phyloP scores from a whole-genome alignment of 805 yeast genomes.

The Barnettozyma salicaria region DNA sequence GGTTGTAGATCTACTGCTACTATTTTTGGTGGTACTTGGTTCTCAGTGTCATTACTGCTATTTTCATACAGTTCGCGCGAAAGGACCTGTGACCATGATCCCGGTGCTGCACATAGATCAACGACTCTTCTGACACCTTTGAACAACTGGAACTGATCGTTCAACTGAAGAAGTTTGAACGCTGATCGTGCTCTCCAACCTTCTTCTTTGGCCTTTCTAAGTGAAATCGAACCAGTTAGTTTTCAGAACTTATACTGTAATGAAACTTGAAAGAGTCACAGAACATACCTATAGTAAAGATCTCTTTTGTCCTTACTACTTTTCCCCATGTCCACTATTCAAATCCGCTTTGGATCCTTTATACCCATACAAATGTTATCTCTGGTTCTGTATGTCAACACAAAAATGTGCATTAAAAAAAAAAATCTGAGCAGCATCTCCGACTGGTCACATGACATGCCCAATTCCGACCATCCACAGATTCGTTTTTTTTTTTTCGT shows the following conservation, averaged over 20 bases:
- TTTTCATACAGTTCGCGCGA: slow-evolving; percentile 57
- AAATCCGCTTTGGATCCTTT: too few species aligned
- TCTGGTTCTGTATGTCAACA: too few species aligned
- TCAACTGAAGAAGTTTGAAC: slow-evolving; percentile 82
- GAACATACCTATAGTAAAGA: slow-evolving; percentile 52
- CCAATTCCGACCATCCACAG: too few species aligned
- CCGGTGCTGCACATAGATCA: slow-evolving; percentile 97
- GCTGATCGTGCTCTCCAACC: slow-evolving; percentile 99
- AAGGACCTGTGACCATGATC: slow-evolving; percentile 96
- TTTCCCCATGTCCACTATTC: slow-evolving; percentile 81
- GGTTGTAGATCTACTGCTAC: slow-evolving; percentile 97
- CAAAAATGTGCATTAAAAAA: not conserved
- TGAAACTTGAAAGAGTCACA: not conserved
- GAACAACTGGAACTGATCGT: slow-evolving; percentile 81
- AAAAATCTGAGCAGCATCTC: not conserved
- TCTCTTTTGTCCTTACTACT: slow-evolving; percentile 93
- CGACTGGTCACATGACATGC: not conserved
- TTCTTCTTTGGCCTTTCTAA: slow-evolving; percentile 89
- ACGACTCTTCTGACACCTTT: slow-evolving; percentile 75
- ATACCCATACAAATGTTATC: too few species aligned
- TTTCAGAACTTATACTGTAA: slow-evolving; percentile 9
- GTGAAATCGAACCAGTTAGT: slow-evolving; percentile 10
- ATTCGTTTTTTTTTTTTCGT: too few species aligned
- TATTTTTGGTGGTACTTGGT: slow-evolving; percentile 49
- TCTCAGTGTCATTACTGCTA: slow-evolving; percentile 28